These are phyloP conservation scores for rapeseed (Brassica napus) DNA, from an alignment of 345 rosid genomes.

Conservation along the genomic window DNA sequence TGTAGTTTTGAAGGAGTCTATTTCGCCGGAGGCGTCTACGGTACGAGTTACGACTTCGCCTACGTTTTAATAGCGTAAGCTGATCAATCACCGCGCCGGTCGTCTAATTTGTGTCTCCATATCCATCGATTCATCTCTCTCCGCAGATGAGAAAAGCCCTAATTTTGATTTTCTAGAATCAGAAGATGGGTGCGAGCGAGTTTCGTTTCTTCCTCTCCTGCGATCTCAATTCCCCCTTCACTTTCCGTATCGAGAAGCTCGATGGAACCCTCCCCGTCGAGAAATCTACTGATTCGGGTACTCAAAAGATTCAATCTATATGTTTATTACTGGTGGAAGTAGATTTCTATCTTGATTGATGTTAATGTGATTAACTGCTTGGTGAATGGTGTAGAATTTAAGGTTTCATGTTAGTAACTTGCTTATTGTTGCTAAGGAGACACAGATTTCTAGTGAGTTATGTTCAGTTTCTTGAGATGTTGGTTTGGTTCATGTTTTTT, in stretches of 20 bases:
- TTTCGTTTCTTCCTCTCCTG: conserved; percentile 95
- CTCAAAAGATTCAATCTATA: background rate
- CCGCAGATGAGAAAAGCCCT: conserved; percentile 16
- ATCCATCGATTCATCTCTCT: background rate
- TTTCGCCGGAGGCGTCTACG: background rate
- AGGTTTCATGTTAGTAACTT: background rate
- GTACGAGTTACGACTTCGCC: background rate
- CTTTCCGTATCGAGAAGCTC: conserved; percentile 86
- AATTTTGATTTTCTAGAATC: conserved; percentile 5
- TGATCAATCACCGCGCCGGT: conserved; percentile 26
- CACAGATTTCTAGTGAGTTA: background rate
- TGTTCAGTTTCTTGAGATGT: conserved; percentile 5
- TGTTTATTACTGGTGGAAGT: background rate
- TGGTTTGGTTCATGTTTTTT: background rate
- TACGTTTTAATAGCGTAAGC: background rate
- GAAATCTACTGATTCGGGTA: conserved; percentile 57
- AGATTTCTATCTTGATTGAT: background rate
- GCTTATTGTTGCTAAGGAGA: conserved; percentile 6
- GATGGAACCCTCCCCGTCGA: conserved; percentile 68
- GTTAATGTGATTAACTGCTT: background rate
- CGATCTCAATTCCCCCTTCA: conserved; percentile 90
- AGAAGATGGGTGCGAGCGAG: conserved; percentile 73
- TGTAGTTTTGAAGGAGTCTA: background rate
- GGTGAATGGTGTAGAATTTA: background rate
- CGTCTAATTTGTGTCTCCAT: background rate